Base-by-base conservation (phyloP, 2,329 filamentous ascomycete species). In the Nigrospora osmanthi region DNA sequence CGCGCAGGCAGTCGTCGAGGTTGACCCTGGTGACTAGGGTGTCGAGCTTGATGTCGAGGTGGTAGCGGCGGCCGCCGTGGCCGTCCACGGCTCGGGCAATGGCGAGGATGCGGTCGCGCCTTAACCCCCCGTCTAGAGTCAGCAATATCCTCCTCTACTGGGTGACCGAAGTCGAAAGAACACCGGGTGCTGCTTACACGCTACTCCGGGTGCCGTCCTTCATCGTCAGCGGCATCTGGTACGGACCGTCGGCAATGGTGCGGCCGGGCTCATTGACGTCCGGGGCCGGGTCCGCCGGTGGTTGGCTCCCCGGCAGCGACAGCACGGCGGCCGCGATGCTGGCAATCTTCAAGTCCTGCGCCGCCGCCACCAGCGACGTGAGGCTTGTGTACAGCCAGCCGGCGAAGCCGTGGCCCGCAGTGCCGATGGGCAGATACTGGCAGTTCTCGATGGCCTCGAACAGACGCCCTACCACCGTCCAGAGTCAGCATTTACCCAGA, bases 171-270 rank as follows among this genome's bases (percentile, higher is more conserved):
- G n/a, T n/a, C n/a, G n/a, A n/a, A n/a, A n/a, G n/a, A n/a, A n/a
- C n/a, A n/a, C n/a, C n/a, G n/a, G n/a, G n/a, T n/a, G n/a, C n/a
- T n/a, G n/a, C n/a, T n/a, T n/a, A n/a, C 12, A 74, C 64, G 10
- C 71, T 70, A 15, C 61, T 70, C 9, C 75, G 72, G 38, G 64
- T 66, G 19, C 60, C 60, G 6, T 63, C 56, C 49, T 66, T 59
- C 35, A 72, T 69, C 1, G 69, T 64, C 28, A 78, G 54, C 9
- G 77, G 75, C 6, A 80, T 69, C 56, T 80, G 76, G 58, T 71
- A 48, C 1, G 42, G 39, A 1, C 46, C 46, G 4, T 19, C 35
- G 32, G 28, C 28, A 5, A 45, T 42, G 2, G 39, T 42, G 3
- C 31, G 10, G 16, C 43, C 43, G 1, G 46, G 46, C 5, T 35